phyloP scores from a whole-genome alignment of 495 filamentous ascomycete species.

The Oleoguttula mirabilis region DNA sequence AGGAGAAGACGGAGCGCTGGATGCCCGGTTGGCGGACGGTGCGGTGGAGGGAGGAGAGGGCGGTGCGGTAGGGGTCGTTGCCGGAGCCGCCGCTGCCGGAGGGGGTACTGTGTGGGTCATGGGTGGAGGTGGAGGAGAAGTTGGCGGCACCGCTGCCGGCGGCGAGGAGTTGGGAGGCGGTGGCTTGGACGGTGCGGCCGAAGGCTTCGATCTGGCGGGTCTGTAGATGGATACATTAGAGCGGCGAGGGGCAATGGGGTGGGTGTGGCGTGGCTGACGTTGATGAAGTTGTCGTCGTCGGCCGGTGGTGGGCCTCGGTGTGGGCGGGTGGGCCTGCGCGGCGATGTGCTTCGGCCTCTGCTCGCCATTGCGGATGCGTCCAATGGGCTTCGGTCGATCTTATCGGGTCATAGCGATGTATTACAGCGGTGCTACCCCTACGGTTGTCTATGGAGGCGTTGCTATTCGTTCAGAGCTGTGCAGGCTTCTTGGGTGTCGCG shows the following conservation, averaged over 20 bases:
- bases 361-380: too few species aligned
- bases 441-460: too few species aligned
- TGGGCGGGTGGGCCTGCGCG: conserved; percentile 4
- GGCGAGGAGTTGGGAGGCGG: conserved; percentile 71
- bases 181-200: conserved; percentile 85
- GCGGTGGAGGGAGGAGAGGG: conserved; percentile 79
- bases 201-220: conserved; percentile 84
- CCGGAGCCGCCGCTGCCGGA: not conserved
- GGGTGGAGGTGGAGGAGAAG: not conserved
- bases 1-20: conserved; percentile 79
- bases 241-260: too few species aligned
- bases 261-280: too few species aligned
- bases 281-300: conserved; percentile 15
- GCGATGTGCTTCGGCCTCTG: conserved; percentile 20
- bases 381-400: too few species aligned
- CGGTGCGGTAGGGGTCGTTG: conserved; percentile 52
- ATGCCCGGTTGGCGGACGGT: conserved; percentile 70
- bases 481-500: too few species aligned
- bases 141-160: too few species aligned
- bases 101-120: not conserved
- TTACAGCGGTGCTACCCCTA: too few species aligned
- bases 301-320: conserved; percentile 1
- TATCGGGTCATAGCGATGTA: too few species aligned
- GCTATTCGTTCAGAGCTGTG: too few species aligned
- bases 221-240: too few species aligned